phyloP scores from a whole-genome alignment of 2,329 filamentous ascomycete species.

The Hypoxylon sp. region DNA sequence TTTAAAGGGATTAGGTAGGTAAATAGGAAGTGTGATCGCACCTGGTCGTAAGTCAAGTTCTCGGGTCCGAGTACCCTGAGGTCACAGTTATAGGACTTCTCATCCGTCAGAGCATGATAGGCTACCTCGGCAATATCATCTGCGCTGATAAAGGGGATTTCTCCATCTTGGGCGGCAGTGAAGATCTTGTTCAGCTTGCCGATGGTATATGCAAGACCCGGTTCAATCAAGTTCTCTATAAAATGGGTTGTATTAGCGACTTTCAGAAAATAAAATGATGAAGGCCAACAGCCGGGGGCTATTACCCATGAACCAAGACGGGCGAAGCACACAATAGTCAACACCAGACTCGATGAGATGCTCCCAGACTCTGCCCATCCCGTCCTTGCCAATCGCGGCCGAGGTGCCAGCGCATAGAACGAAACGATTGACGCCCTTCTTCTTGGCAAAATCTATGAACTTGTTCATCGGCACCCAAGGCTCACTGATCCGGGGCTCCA shows the following conservation, averaged over 20 bases:
- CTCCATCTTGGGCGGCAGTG: conserved; percentile 38
- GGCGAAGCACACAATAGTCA: conserved; percentile 44
- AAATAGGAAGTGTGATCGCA: conserved; percentile 16
- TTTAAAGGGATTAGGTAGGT: background rate
- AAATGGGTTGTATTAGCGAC: conserved; percentile 15
- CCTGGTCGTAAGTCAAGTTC: conserved; percentile 42
- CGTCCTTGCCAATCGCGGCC: conserved; percentile 36
- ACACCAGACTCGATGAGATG: conserved; percentile 37
- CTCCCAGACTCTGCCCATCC: conserved; percentile 44
- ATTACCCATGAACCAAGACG: conserved; percentile 45
- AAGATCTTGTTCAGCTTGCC: conserved; percentile 40
- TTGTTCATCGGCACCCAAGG: conserved; percentile 41
- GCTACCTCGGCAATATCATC: conserved; percentile 41
- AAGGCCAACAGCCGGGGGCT: background rate
- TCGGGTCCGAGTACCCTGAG: conserved; percentile 38
- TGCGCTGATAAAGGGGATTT: conserved; percentile 43
- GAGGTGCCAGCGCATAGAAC: conserved; percentile 40
- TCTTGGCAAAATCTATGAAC: conserved; percentile 40
- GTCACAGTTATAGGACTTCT: conserved; percentile 40
- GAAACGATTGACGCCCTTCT: conserved; percentile 39
- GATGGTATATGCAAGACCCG: conserved; percentile 35
- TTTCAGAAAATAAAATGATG: conserved; percentile 1
- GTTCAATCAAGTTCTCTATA: conserved; percentile 41
- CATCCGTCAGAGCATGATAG: conserved; percentile 41
- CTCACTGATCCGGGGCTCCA: conserved; percentile 37